Evolutionary conservation across 257 asterid species (phyloP).

Genomic region (Perilla frutescens): DNA sequence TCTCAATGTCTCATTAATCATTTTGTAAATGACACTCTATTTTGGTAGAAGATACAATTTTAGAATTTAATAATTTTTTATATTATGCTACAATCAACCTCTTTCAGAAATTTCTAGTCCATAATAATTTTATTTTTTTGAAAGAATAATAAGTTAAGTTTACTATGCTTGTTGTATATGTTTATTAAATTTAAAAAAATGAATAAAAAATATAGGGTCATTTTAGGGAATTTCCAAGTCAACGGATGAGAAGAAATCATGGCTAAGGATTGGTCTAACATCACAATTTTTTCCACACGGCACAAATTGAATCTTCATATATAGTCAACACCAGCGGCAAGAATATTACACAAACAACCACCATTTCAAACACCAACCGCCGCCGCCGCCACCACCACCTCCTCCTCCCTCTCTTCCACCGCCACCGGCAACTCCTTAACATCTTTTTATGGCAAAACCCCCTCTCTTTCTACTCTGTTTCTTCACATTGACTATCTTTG

Average conservation of each 20-base stretch:
- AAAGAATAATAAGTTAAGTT: no score
- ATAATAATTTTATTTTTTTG: no score
- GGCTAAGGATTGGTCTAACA: constrained; percentile 7
- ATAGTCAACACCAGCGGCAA: constrained; percentile 35
- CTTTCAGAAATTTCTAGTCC: no score
- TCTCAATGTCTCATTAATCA: no score
- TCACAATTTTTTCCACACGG: constrained; percentile 32
- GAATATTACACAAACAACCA: constrained; percentile 17
- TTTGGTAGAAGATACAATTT: no score
- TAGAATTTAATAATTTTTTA: no score
- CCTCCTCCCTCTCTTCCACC: constrained; percentile 40
- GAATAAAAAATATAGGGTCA: constrained; percentile 26
- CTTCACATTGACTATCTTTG: constrained; percentile 47
- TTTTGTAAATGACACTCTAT: no score
- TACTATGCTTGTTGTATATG: no score
- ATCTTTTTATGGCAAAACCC: constrained; percentile 48
- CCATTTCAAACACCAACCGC: constrained; percentile 32
- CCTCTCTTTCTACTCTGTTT: constrained; percentile 45
- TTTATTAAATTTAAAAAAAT: no score
- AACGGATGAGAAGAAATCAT: constrained; percentile 17
- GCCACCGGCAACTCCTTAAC: constrained; percentile 12
- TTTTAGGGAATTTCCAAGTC: constrained; percentile 34
- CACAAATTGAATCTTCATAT: neutral
- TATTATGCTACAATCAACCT: no score
- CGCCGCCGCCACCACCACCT: neutral